Conservation (phyloP, 345 rosid species). For the Eucalyptus microcorys region DNA sequence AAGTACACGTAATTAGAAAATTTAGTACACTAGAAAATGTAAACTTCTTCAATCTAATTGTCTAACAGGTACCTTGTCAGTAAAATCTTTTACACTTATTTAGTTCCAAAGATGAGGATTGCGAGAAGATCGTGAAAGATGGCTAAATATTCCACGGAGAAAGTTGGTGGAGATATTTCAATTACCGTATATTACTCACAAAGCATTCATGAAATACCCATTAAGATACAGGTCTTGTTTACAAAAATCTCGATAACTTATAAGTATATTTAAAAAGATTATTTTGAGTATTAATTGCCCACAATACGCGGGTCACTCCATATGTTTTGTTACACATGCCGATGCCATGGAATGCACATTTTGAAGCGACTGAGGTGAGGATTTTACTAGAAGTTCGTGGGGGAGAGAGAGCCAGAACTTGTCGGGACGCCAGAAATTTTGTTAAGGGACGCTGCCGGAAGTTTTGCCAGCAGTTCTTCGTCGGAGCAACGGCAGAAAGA, state of each 20-base stretch:
- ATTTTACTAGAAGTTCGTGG: no score
- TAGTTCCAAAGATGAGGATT: background rate
- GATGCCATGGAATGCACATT: background rate
- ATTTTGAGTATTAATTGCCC: no score
- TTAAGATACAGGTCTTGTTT: background rate
- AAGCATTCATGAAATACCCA: background rate
- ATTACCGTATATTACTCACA: background rate
- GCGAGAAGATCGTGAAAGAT: background rate
- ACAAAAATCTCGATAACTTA: background rate
- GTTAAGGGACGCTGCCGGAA: no score
- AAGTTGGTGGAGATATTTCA: background rate
- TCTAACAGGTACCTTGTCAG: background rate
- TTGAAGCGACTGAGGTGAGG: no score
- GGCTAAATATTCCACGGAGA: background rate
- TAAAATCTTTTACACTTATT: no score
- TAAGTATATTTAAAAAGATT: no score
- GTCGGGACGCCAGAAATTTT: no score
- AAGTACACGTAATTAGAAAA: no score
- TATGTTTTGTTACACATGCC: background rate
- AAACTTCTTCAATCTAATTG: background rate
- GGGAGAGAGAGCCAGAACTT: no score
- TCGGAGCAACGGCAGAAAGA: no score
- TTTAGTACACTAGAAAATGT: background rate
- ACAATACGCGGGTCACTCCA: background rate
- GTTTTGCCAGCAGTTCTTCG: no score